Base-by-base conservation (phyloP, 768 basidiomycete genomes). In the Tricholoma sp. region DNA sequence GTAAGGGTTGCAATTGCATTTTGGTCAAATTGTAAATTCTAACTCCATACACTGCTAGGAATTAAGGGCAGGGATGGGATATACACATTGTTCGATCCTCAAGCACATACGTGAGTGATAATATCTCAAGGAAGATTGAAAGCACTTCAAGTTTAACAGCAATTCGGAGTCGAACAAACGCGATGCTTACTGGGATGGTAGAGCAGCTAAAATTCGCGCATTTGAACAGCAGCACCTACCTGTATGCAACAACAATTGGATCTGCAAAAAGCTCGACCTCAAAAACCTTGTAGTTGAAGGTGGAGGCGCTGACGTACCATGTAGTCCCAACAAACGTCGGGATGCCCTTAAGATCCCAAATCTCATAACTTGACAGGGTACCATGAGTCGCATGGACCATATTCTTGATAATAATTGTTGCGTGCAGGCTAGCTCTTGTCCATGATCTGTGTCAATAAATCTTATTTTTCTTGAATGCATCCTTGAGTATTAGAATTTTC, bases 61-160 rank as follows among this genome's bases (percentile, higher is more conserved):
- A 41, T 41, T 41, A 41, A 14, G 14, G 12, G 50, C 52, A 61
- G 63, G 59, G 19, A 51, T 52, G 29, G 43, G 29, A 22, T 59
- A 66, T 54, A 16, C 39, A 19, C 49, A 63, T 37, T 68, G 7
- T 55, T 68, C 51, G 63, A 68, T 60, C 67, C 63, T 18, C 66
- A 68, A 52, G 55, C 59, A 19, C 64, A 68, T 60, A 62, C 57
- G 61, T 66, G 55, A 10, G 61, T 61, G 16, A 31, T 31, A 43
- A 31, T 27, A 19, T 57, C 46, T 57, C 29, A 43, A 50, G 41
- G 32, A 39, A 55, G 50, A 54, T 21, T 32, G 35, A 43, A 19
- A 41, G 43, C 3, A 32, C 35, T 18, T n/a, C 35, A 49, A 49
- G 35, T 32, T 16, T 14, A 29, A 8, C 11, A 50, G 46, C 7